Conservation (phyloP, 2,329 filamentous ascomycete species). For the Capronia epimyces region DNA sequence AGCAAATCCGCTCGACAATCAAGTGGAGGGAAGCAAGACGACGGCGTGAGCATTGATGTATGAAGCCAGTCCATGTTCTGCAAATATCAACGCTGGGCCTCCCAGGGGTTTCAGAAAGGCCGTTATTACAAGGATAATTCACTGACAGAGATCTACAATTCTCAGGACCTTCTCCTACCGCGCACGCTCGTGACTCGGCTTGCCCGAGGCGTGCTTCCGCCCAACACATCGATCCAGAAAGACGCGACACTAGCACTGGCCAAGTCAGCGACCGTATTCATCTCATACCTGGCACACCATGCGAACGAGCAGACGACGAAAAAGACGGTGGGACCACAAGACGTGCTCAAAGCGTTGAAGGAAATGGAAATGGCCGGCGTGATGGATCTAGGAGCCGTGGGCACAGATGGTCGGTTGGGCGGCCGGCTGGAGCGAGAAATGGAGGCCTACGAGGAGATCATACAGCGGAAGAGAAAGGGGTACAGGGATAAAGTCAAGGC, state of each 20-base stretch:
- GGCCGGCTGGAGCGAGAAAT: constrained; percentile 56
- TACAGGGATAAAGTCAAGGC: constrained; percentile 37
- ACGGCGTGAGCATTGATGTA: constrained; percentile 26
- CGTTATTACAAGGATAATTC: too few species aligned
- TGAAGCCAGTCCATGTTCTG: neutral
- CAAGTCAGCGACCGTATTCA: constrained; percentile 62
- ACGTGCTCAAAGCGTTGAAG: constrained; percentile 56
- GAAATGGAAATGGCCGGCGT: constrained; percentile 52
- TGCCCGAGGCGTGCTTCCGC: constrained; percentile 58
- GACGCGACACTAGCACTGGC: constrained; percentile 60
- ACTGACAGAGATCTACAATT: neutral
- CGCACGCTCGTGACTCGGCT: constrained; percentile 58
- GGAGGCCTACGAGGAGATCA: constrained; percentile 41
- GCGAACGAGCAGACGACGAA: constrained; percentile 58
- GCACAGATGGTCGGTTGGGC: constrained; percentile 44
- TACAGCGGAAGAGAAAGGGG: constrained; percentile 34
- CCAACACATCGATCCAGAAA: constrained; percentile 61
- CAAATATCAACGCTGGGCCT: too few species aligned
- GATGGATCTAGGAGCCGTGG: constrained; percentile 21
- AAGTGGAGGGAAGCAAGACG: constrained; percentile 17
- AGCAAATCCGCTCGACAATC: constrained; percentile 28
- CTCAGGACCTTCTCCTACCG: constrained; percentile 57
- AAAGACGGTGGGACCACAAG: constrained; percentile 57
- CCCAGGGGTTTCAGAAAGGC: too few species aligned
- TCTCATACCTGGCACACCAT: constrained; percentile 52